Percentiles rank a stretch among this genome's conserved stretches.
Evolutionary conservation across 1,139 yeast species (phyloP).

Genomic region (Yamadazyma songkhlaensis): DNA sequence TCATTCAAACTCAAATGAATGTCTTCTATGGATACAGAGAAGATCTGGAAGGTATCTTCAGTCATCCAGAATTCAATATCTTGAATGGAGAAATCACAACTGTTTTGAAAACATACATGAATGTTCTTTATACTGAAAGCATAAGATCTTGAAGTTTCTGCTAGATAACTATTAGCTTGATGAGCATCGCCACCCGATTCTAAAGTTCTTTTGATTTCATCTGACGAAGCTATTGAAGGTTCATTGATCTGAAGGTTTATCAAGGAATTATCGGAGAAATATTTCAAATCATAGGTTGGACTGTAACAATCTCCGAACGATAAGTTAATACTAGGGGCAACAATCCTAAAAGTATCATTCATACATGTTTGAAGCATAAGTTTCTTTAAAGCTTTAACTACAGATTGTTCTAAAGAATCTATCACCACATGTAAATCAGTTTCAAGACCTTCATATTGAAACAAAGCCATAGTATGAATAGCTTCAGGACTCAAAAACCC

Average conservation of each 20-base stretch:
- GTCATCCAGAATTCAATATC: conserved; percentile 47
- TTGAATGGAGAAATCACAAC: conserved; percentile 15
- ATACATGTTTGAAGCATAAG: conserved; percentile 35
- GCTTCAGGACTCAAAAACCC: conserved; percentile 39
- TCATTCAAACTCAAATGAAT: conserved; percentile 32
- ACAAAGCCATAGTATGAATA: conserved; percentile 23
- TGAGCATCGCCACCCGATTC: neutral
- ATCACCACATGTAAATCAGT: conserved; percentile 46
- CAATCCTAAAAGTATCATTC: conserved; percentile 47
- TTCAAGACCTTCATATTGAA: conserved; percentile 33
- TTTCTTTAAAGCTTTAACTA: conserved; percentile 42
- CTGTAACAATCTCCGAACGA: conserved; percentile 39
- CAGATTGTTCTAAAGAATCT: conserved; percentile 65
- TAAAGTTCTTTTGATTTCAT: conserved; percentile 11
- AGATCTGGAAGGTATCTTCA: conserved; percentile 20
- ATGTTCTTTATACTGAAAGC: conserved; percentile 36
- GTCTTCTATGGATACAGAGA: conserved; percentile 34
- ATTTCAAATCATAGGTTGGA: conserved; percentile 1
- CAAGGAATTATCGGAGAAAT: neutral
- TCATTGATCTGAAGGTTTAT: conserved; percentile 29
- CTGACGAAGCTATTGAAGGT: conserved; percentile 37
- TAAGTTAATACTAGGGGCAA: conserved; percentile 47
- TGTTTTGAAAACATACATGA: conserved; percentile 15
- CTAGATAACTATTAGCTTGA: conserved; percentile 4
- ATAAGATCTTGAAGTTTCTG: conserved; percentile 13